phyloP scores from a whole-genome alignment of 2,329 filamentous ascomycete species.

The Mycosphaerelloides madeirae region DNA sequence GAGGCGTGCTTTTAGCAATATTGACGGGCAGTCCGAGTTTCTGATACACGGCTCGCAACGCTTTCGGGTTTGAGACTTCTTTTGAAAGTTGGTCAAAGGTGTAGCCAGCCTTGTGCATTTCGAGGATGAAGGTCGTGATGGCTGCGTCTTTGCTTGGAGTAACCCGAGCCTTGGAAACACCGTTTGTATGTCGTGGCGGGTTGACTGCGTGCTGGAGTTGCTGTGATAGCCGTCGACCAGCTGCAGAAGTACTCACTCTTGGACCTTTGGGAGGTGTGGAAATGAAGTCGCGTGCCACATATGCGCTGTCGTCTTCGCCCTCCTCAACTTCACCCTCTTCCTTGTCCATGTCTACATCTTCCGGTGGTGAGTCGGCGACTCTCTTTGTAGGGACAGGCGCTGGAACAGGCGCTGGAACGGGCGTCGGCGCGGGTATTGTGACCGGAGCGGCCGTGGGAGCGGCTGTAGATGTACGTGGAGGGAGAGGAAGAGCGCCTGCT shows the following conservation, averaged over 20 bases:
- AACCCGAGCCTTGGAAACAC: background rate
- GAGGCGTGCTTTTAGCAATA: background rate
- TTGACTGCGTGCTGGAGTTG: constrained; percentile 5
- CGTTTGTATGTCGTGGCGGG: constrained; percentile 3
- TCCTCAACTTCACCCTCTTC: constrained; percentile 59
- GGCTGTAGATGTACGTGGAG: constrained; percentile 9
- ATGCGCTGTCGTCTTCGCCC: background rate
- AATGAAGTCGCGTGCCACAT: constrained; percentile 19
- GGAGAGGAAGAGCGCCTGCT: constrained; percentile 22
- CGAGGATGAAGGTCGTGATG: constrained; percentile 25
- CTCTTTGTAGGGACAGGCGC: background rate
- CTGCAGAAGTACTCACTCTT: constrained; percentile 1
- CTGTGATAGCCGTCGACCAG: constrained; percentile 9
- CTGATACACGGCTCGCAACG: constrained; percentile 62
- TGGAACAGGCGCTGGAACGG: background rate
- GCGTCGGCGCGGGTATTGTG: background rate
- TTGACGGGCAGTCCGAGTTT: constrained; percentile 52
- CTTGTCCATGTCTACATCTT: constrained; percentile 59
- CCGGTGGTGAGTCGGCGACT: background rate
- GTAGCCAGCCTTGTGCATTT: constrained; percentile 56
- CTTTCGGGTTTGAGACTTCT: constrained; percentile 62
- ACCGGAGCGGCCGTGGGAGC: background rate
- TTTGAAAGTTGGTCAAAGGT: constrained; percentile 68
- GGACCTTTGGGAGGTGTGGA: constrained; percentile 28
- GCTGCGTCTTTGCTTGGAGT: constrained; percentile 11